Base-by-base conservation (phyloP, 192 early-diverging fungal species). In the Powellomyces hirtus region DNA sequence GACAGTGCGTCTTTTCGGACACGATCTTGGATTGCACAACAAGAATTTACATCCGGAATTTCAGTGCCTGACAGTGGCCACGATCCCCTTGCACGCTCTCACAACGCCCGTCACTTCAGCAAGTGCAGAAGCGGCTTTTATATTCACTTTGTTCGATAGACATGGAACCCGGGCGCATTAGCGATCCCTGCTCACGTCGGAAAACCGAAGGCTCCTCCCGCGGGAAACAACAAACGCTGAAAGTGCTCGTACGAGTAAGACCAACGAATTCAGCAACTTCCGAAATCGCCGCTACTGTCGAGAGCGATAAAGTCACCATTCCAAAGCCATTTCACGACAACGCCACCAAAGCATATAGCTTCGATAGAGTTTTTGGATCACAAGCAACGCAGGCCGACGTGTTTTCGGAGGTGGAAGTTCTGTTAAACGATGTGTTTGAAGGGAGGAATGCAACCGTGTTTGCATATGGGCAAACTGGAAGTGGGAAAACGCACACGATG, bases 401-500 rank as follows among this genome's bases (percentile, higher is more conserved):
- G 10, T 93, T 88, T 64, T 50, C 73, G 0, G 81, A 82, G 37
- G 85, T 86, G 11, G 79, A 74, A 16, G 85, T 86, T 0, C 70
- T 93, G 29, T 52, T 93, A 16, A 62, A 84, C 4, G 82, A 86
- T 44, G 88, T 93, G 59, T 50, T 90, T 5, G 87, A 92, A 81
- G 96, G 96, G 20, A 95, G 92, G 71, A 98, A 97, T 78, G 91
- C 90, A 27, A 97, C 96, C 0, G 89, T 98, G 38, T 81, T 98
- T 53, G 96, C 96, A 38, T 86, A 86, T 91, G 91, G 92, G 11
- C 92, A 98, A 81, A 96, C 94, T 11, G 95, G 93, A 13, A 90
- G 89, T 3, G 96, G 96, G 55, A 98, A 98, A 77, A 97, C 96
- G 13, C 91, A 89, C 71, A 98, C 93, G 7, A 98, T 98, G 95